These are phyloP conservation scores for Fraxinus floribunda DNA, from an alignment of 305 asterid species.

Conservation along the genomic window DNA sequence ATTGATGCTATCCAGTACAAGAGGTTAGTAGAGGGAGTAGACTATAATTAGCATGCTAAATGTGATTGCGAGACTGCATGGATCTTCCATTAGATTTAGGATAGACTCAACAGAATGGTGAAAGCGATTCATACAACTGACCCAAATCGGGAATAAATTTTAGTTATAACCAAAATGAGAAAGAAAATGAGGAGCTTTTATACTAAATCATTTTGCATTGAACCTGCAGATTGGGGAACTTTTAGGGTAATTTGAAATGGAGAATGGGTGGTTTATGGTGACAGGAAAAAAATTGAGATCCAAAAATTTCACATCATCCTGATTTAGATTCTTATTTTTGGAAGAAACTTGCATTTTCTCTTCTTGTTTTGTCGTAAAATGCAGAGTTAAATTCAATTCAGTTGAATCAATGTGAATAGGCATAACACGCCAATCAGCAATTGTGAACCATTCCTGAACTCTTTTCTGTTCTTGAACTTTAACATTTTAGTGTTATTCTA, in stretches of 20 bases:
- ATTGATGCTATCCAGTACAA: not conserved
- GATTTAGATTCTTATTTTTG: slow-evolving; percentile 10
- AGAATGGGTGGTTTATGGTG: not conserved
- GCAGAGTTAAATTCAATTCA: slow-evolving; percentile 5
- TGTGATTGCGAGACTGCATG: not conserved
- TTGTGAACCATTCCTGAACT: not conserved
- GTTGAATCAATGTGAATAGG: not conserved
- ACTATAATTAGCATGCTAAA: not conserved
- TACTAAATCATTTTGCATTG: slow-evolving; percentile 3
- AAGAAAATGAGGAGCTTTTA: slow-evolving; percentile 1
- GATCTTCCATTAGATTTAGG: not conserved
- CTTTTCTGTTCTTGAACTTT: not conserved
- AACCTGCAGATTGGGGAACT: not conserved
- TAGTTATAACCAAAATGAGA: not conserved
- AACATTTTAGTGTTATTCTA: not conserved
- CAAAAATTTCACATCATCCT: not conserved
- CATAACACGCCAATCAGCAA: not conserved
- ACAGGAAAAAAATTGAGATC: not conserved
- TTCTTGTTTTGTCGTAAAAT: not conserved
- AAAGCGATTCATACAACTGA: not conserved
- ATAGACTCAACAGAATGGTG: not conserved
- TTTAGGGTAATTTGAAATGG: not conserved
- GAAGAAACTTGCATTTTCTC: slow-evolving; percentile 1
- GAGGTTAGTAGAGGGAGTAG: not conserved
- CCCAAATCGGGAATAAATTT: not conserved